Evolutionary conservation across 345 rosid species (phyloP), one percentile per base, ranked within the genome.

Genomic region (Salix udensis): DNA sequence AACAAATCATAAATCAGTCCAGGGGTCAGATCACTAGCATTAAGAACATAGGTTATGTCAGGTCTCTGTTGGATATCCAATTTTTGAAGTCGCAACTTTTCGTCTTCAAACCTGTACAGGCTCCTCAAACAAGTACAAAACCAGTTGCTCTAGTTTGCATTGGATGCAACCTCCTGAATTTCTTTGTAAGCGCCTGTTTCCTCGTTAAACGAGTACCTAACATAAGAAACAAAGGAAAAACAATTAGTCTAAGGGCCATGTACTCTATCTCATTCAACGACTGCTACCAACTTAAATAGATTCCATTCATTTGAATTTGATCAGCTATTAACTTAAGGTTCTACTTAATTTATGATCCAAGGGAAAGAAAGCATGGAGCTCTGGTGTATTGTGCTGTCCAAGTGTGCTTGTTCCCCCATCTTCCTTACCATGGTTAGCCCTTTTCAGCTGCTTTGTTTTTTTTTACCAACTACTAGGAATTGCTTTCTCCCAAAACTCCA

Each of bases 131-230:
- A 39, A 44, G 34, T 28, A 36, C 24, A 24, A 18, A 42, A 48
- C 1, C 40, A 21, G 2, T 4, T 13, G 3, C 65, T 23, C 82
- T 70, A 82, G 74, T 68, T 82, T 21, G 46, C 80, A 50, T 21
- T 61, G 31, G 87, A 58, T 12, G 73, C 77, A 34, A 13, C 84
- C 13, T 73, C 86, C 8, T 67, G 74, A 42, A 89, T 79, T 74
- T 87, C 89, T 19, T 85, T 85, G 15, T 89, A 91, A 1, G 74
- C 42, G 39, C 90, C 90, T 4, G 86, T 89, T 72, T 80, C 87
- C 83, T 88, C 90, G 1, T 88, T 89, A 75, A 62, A 91, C 4
- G 88, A 86, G 75, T 88, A 91, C 91, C 95, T 91, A 65, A 4
- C 39, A 65, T 1, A 12, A 30, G 9, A 16, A n/a, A 26, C 12